Conservation (phyloP, 2,329 filamentous ascomycete species). For the Monosporascus sp. region DNA sequence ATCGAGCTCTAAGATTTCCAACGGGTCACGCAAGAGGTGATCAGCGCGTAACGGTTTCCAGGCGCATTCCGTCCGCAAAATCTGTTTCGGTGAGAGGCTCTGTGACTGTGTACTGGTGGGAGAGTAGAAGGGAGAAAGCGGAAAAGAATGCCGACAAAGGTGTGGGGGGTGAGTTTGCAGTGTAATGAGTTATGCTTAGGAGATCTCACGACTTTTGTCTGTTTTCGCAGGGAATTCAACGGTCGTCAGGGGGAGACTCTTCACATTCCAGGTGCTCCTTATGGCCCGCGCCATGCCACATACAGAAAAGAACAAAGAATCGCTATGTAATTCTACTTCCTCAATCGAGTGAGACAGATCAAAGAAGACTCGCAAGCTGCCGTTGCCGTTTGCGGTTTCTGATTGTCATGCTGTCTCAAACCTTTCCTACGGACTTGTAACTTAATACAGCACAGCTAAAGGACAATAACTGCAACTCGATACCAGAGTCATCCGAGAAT, state of each 20-base stretch:
- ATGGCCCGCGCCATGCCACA: conserved; percentile 10
- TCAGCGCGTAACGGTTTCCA: neutral
- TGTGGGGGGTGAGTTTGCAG: conserved; percentile 1
- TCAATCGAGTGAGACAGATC: conserved; percentile 17
- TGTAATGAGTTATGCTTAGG: neutral
- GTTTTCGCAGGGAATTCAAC: conserved; percentile 13
- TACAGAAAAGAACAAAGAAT: conserved; percentile 23
- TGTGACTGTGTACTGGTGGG: conserved; percentile 1
- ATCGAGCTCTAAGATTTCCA: too few relatives aligned
- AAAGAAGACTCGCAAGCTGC: conserved; percentile 1
- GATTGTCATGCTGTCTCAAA: neutral
- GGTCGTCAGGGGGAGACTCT: conserved; percentile 10
- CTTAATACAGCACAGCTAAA: neutral
- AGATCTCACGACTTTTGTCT: conserved; percentile 14
- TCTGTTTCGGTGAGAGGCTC: neutral
- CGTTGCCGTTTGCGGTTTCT: conserved; percentile 22
- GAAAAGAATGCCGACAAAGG: conserved; percentile 5
- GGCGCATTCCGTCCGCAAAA: neutral
- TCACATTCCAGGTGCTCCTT: conserved; percentile 18
- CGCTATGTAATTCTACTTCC: conserved; percentile 6
- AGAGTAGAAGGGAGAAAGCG: conserved; percentile 4
- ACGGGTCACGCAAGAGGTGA: neutral
- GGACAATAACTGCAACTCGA: too few relatives aligned
- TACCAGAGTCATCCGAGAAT: too few relatives aligned
- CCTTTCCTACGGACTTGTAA: neutral